Percentiles rank a stretch among this genome's conserved stretches.
Conservation (phyloP, 2,329 filamentous ascomycete genomes). For the Fusarium subglutinans region DNA sequence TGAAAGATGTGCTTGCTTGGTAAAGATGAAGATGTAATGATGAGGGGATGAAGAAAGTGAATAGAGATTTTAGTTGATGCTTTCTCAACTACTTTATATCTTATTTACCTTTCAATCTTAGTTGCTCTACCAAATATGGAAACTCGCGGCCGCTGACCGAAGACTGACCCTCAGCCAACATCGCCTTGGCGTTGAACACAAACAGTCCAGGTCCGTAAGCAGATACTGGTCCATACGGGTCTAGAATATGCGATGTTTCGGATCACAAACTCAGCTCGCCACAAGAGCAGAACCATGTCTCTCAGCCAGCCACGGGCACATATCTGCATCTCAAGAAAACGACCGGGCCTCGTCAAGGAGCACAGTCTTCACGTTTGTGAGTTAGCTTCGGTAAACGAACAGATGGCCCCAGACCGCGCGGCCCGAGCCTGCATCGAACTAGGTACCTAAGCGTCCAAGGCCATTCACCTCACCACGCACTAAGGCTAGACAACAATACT, state of each 20-base stretch:
- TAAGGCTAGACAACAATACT: no score
- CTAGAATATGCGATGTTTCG: neutral
- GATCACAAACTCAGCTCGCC: neutral
- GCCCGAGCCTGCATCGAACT: neutral
- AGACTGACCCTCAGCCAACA: neutral
- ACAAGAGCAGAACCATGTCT: neutral
- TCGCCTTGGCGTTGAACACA: no score
- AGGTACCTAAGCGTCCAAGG: no score
- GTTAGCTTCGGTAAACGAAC: neutral
- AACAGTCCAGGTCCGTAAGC: no score
- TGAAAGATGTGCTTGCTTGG: neutral
- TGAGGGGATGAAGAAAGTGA: neutral
- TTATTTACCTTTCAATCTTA: rapidly evolving
- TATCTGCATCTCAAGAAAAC: rapidly evolving
- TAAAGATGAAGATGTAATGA: neutral
- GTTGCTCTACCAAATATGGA: neutral
- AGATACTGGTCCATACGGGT: neutral
- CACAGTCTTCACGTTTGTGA: neutral
- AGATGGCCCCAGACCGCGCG: neutral
- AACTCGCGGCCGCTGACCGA: neutral
- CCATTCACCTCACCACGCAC: neutral
- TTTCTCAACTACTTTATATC: neutral
- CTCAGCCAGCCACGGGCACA: neutral
- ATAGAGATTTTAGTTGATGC: rapidly evolving
- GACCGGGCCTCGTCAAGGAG: neutral